Percentiles rank a stretch among this genome's conserved stretches.
phyloP scores from a whole-genome alignment of 2,329 filamentous ascomycete genomes.

The Graphiopsis chlorocephala region DNA sequence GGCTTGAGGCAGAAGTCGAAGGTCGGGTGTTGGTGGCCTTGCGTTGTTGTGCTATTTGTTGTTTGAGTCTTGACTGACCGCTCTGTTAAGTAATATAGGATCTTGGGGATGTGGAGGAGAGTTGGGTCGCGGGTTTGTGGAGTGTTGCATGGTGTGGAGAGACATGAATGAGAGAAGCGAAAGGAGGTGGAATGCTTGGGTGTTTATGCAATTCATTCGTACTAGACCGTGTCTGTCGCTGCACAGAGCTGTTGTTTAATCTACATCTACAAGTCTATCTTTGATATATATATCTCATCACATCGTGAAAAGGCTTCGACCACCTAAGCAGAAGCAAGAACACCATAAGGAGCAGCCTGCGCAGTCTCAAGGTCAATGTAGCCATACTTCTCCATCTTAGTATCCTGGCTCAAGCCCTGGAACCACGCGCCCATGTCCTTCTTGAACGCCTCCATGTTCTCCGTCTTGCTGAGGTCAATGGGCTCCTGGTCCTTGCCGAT shows the following conservation, averaged over 20 bases:
- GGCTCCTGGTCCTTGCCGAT: constrained; percentile 54
- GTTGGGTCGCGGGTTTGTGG: neutral
- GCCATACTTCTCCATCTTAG: constrained; percentile 10
- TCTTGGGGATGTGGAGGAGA: neutral
- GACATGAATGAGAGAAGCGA: no score
- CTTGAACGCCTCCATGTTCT: constrained; percentile 48
- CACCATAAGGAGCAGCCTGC: constrained; percentile 39
- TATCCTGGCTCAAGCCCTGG: constrained; percentile 3
- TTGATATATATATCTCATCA: neutral
- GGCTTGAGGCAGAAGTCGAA: neutral
- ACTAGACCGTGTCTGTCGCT: neutral
- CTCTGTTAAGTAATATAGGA: neutral
- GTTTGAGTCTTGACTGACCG: neutral
- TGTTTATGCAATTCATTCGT: neutral
- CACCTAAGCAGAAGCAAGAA: constrained; percentile 17
- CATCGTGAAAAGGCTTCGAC: neutral
- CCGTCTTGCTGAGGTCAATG: constrained; percentile 50
- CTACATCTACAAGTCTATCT: neutral
- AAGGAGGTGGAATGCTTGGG: no score
- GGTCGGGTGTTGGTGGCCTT: neutral
- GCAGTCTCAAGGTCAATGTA: constrained; percentile 45
- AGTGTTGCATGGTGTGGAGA: neutral
- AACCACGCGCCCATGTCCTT: constrained; percentile 49
- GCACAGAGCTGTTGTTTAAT: neutral
- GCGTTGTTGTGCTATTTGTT: neutral